Evolutionary conservation across 495 filamentous ascomycete species (phyloP).

Genomic region (Aspergillus baeticus): DNA sequence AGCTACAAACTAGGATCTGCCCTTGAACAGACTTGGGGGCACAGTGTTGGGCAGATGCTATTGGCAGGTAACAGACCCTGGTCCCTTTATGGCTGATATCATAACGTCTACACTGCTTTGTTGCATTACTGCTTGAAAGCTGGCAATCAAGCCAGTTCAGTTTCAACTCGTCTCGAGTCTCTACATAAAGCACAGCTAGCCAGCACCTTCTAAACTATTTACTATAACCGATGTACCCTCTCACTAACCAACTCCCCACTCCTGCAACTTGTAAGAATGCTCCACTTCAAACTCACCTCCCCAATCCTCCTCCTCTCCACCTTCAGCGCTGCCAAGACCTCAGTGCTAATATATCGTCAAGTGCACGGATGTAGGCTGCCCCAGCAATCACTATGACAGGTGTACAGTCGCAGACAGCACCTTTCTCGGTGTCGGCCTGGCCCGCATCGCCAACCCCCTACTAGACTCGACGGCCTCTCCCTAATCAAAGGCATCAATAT

Average conservation of each 20-base stretch:
- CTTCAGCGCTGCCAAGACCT: background rate
- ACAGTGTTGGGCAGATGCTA: too few relatives aligned
- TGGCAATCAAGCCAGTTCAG: too few relatives aligned
- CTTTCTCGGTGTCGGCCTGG: constrained; percentile 15
- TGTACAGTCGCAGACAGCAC: constrained; percentile 16
- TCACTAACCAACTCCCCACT: too few relatives aligned
- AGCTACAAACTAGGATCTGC: background rate
- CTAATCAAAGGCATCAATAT: constrained; percentile 22
- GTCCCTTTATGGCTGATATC: too few relatives aligned
- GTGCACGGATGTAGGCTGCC: constrained; percentile 18
- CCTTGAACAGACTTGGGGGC: too few relatives aligned
- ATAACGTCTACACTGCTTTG: too few relatives aligned
- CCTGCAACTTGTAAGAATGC: background rate
- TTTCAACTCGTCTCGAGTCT: too few relatives aligned
- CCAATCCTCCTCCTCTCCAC: background rate
- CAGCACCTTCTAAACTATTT: too few relatives aligned
- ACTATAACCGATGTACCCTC: too few relatives aligned
- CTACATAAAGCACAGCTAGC: too few relatives aligned
- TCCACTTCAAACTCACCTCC: background rate
- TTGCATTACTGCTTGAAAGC: too few relatives aligned
- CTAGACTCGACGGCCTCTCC: constrained; percentile 13
- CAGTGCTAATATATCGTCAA: constrained; percentile 7
- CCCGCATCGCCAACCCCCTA: constrained; percentile 10
- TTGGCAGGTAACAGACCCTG: too few relatives aligned
- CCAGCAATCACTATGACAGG: constrained; percentile 7